Evolutionary conservation across 257 asterid genomes (phyloP).

Genomic region (Salvia splendens): DNA sequence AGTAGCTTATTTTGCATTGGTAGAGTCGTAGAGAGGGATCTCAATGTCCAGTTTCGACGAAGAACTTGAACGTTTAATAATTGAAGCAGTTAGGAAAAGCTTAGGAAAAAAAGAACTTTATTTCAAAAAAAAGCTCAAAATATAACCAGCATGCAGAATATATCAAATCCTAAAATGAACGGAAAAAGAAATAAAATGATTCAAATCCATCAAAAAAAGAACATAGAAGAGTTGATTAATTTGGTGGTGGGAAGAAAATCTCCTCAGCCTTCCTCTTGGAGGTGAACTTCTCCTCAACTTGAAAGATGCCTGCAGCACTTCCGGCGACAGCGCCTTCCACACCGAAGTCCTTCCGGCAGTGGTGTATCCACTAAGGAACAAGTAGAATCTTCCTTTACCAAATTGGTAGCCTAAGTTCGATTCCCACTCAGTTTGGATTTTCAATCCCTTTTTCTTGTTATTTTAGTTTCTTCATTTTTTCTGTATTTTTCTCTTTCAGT

Average conservation of each 20-base stretch:
- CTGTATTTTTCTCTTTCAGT: too few species aligned
- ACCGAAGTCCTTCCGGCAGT: slow-evolving; percentile 66
- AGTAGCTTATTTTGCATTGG: too few species aligned
- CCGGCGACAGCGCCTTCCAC: slow-evolving; percentile 66
- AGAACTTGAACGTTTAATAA: neutral
- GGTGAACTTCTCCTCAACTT: slow-evolving; percentile 66
- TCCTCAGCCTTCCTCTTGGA: slow-evolving; percentile 71
- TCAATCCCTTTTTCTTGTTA: too few species aligned
- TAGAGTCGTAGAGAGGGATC: too few species aligned
- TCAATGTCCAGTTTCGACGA: neutral
- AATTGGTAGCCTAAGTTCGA: too few species aligned
- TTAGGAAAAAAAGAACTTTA: neutral
- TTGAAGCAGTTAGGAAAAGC: neutral
- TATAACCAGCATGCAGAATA: neutral
- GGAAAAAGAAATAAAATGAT: too few species aligned
- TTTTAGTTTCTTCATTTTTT: too few species aligned
- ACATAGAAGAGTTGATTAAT: slow-evolving; percentile 22
- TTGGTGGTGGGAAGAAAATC: slow-evolving; percentile 84
- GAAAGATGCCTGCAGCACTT: slow-evolving; percentile 63
- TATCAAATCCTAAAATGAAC: too few species aligned
- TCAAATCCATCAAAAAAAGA: neutral
- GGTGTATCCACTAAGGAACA: too few species aligned
- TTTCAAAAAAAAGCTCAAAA: slow-evolving; percentile 4
- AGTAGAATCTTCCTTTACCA: too few species aligned
- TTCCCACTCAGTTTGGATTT: too few species aligned